These are phyloP conservation scores for Zygoascus bituminiphila DNA, from an alignment of 805 yeast species.

Conservation along the genomic window DNA sequence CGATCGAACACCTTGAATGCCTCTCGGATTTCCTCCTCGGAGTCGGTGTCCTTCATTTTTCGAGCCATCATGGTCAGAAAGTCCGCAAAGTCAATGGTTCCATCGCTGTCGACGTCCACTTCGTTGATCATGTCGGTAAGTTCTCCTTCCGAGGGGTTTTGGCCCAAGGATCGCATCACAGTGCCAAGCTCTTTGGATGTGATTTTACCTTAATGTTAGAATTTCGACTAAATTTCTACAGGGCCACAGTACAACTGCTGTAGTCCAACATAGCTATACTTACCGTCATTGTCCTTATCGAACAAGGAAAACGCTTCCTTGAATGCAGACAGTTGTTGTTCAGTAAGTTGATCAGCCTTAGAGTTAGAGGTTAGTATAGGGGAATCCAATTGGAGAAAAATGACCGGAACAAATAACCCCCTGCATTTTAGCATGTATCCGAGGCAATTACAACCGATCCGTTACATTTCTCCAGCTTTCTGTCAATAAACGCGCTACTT, in stretches of 20 bases:
- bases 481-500: neutral
- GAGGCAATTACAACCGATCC: too few relatives aligned
- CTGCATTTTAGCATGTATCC: too few relatives aligned
- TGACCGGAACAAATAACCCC: too few relatives aligned
- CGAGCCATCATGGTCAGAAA: conserved; percentile 81
- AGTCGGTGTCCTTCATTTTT: conserved; percentile 92
- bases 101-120: conserved; percentile 93
- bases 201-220: conserved; percentile 43
- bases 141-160: conserved; percentile 93
- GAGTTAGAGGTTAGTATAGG: too few relatives aligned
- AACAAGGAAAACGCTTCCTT: conserved; percentile 96
- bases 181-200: conserved; percentile 94
- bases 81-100: conserved; percentile 75
- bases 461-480: too few relatives aligned
- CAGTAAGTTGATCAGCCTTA: conserved; percentile 77
- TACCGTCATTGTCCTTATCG: conserved; percentile 93
- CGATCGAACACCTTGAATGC: conserved; percentile 96
- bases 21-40: conserved; percentile 94
- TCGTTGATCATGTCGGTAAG: conserved; percentile 95
- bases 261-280: neutral
- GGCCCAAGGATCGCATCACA: conserved; percentile 98
- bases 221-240: too few relatives aligned
- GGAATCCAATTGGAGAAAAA: too few relatives aligned
- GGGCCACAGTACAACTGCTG: too few relatives aligned
- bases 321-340: conserved; percentile 93